phyloP scores from a whole-genome alignment of 2,329 filamentous ascomycete genomes.

The Xylariaceae sp. region DNA sequence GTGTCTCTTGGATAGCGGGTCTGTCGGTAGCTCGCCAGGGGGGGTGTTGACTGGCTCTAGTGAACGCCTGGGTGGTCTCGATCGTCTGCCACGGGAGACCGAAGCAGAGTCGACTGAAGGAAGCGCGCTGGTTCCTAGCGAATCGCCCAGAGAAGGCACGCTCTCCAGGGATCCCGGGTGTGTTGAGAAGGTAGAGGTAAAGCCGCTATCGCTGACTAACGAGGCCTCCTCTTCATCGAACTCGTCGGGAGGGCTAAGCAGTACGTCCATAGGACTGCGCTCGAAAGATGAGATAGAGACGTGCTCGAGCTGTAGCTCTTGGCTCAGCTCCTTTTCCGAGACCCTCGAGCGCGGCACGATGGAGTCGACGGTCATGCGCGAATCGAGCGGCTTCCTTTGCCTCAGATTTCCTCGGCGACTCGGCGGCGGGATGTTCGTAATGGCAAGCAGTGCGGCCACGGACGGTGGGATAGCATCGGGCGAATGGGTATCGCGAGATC shows the following conservation, averaged over 20 bases:
- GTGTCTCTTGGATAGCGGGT: conserved; percentile 36
- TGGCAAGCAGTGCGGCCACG: conserved; percentile 52
- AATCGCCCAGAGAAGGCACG: conserved; percentile 51
- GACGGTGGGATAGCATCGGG: conserved; percentile 51
- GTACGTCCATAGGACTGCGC: conserved; percentile 49
- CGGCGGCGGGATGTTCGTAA: conserved; percentile 52
- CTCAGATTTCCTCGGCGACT: conserved; percentile 29
- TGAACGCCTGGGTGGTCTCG: conserved; percentile 37
- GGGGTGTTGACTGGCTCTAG: conserved; percentile 51
- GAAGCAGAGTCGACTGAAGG: conserved; percentile 43
- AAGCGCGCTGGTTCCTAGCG: conserved; percentile 40
- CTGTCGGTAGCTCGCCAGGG: conserved; percentile 37
- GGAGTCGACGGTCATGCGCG: conserved; percentile 46
- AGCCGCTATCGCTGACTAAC: conserved; percentile 41
- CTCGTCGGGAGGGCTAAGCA: conserved; percentile 55
- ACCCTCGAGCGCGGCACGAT: conserved; percentile 47
- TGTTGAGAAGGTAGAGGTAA: conserved; percentile 44
- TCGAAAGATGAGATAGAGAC: conserved; percentile 34
- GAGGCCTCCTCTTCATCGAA: conserved; percentile 39
- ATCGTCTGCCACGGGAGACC: conserved; percentile 35
- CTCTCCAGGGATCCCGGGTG: conserved; percentile 54
- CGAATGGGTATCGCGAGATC: conserved; percentile 37
- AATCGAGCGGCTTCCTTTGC: conserved; percentile 16
- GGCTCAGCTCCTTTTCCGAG: conserved; percentile 51
- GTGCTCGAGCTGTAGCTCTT: conserved; percentile 16